Conservation (phyloP, 2,329 filamentous ascomycete species). For the Pseudohalonectria lignicola region DNA sequence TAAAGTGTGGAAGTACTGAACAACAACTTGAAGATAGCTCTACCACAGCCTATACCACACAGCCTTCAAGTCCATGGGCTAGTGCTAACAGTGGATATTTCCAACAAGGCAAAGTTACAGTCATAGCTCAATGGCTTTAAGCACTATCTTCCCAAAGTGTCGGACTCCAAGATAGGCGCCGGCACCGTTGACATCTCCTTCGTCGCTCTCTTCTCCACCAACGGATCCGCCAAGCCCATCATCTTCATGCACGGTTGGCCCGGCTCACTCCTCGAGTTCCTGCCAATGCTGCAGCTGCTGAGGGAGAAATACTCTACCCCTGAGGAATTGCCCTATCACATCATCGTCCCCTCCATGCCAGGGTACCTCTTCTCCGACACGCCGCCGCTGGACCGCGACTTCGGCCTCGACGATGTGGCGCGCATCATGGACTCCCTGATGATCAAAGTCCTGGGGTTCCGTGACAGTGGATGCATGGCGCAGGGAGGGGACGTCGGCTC, state of each 20-base stretch:
- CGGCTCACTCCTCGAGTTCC: conserved; percentile 40
- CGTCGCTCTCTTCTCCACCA: conserved; percentile 39
- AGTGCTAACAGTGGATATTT: no score
- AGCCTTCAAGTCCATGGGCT: no score
- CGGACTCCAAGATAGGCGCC: no score
- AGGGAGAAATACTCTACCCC: conserved; percentile 34
- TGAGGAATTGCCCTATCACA: conserved; percentile 40
- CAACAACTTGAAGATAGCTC: no score
- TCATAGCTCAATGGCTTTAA: no score
- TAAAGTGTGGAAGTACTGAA: no score
- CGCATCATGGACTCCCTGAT: conserved; percentile 39
- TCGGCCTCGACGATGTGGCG: conserved; percentile 24
- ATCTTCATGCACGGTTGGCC: conserved; percentile 46
- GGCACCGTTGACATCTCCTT: conserved; percentile 39
- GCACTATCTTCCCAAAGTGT: no score
- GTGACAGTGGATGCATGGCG: conserved; percentile 31
- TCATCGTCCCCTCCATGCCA: conserved; percentile 43
- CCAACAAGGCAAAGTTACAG: no score
- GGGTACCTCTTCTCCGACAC: conserved; percentile 38
- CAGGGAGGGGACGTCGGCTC: conserved; percentile 47
- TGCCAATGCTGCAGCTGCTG: conserved; percentile 36
- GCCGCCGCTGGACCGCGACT: conserved; percentile 33
- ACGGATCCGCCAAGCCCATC: conserved; percentile 34
- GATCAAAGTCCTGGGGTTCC: conserved; percentile 36
- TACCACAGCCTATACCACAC: no score